These are phyloP conservation scores for Scheffersomyces illinoinensis DNA, from an alignment of 1,139 yeast genomes.

Conservation along the genomic window DNA sequence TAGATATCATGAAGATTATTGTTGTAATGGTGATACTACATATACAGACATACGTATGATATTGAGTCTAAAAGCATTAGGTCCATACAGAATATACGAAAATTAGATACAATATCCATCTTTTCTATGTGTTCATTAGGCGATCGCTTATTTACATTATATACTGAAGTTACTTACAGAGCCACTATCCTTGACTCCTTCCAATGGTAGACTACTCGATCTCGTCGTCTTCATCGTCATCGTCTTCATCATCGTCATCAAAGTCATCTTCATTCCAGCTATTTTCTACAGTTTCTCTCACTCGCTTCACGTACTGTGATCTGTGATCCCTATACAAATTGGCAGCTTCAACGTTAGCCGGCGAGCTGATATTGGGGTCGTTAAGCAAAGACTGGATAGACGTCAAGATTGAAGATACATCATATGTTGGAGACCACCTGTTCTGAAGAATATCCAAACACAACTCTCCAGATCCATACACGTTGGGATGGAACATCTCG, in stretches of 20 bases:
- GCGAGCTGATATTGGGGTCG: constrained; percentile 95
- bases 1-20: neutral
- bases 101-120: neutral
- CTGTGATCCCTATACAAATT: constrained; percentile 93
- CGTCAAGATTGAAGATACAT: constrained; percentile 94
- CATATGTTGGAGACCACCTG: constrained; percentile 98
- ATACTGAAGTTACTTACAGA: neutral
- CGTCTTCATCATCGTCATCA: constrained; percentile 68
- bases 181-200: neutral
- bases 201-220: neutral
- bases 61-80: neutral
- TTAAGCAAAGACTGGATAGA: constrained; percentile 83
- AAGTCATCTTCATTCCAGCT: constrained; percentile 73
- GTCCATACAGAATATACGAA: neutral
- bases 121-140: neutral
- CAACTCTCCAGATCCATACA: constrained; percentile 91
- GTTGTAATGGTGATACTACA: neutral
- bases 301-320: constrained; percentile 87
- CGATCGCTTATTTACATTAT: neutral
- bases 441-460: constrained; percentile 95
- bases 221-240: constrained; percentile 52
- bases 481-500: constrained; percentile 98
- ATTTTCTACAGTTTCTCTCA: constrained; percentile 89
- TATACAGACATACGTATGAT: neutral
- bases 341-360: constrained; percentile 98